Evolutionary conservation across 2,329 filamentous ascomycete genomes (phyloP).

Genomic region (Cladosporium sphaerospermum): DNA sequence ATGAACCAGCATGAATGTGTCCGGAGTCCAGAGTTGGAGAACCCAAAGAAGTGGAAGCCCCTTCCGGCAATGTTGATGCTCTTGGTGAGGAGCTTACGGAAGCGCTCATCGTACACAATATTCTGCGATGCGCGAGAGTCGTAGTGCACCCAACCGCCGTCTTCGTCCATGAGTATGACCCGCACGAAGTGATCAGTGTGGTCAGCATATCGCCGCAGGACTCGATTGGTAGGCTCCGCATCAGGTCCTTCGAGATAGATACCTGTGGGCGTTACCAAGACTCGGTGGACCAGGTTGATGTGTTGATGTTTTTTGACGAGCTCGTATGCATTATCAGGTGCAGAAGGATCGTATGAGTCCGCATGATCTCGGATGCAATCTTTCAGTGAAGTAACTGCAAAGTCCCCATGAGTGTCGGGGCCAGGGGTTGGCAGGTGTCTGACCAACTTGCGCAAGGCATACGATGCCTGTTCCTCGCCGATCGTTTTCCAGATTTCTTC

Average conservation of each 20-base stretch:
- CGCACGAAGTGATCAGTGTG: constrained; percentile 61
- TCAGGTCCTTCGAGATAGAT: constrained; percentile 41
- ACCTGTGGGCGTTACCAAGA: constrained; percentile 36
- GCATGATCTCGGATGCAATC: constrained; percentile 38
- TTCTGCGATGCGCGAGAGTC: constrained; percentile 47
- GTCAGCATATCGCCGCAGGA: constrained; percentile 59
- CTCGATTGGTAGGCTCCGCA: constrained; percentile 61
- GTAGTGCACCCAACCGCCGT: constrained; percentile 57
- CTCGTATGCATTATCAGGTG: constrained; percentile 27
- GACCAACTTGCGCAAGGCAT: constrained; percentile 49
- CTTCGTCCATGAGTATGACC: constrained; percentile 69
- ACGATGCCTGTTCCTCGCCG: constrained; percentile 27
- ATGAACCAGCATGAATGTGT: constrained; percentile 65
- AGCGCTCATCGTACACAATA: constrained; percentile 51
- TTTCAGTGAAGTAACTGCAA: constrained; percentile 34
- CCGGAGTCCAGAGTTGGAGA: constrained; percentile 71
- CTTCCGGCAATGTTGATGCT: constrained; percentile 61
- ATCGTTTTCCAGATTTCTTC: constrained; percentile 26
- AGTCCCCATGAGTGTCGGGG: constrained; percentile 43
- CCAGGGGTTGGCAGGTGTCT: constrained; percentile 49
- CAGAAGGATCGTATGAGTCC: constrained; percentile 23
- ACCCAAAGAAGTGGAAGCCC: constrained; percentile 63
- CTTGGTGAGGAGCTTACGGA: constrained; percentile 51
- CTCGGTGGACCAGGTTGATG: constrained; percentile 31
- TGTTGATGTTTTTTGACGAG: constrained; percentile 27